These are phyloP conservation scores for Sporothrix pseudoabietina DNA, from an alignment of 2,329 filamentous ascomycete genomes.

Conservation along the genomic window DNA sequence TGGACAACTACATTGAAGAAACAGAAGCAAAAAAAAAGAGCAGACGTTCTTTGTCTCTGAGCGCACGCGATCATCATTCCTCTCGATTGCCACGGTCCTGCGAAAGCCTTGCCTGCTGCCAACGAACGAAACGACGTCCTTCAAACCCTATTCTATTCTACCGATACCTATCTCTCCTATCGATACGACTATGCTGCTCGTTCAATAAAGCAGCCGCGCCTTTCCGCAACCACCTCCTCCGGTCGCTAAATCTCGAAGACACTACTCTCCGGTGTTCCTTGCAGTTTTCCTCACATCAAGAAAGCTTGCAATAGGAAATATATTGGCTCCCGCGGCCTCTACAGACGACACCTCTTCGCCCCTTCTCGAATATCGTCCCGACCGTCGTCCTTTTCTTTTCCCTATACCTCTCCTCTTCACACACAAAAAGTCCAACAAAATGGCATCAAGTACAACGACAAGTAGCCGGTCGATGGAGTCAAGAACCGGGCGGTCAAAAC, in stretches of 20 bases:
- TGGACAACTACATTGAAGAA: background rate
- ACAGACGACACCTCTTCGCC: background rate
- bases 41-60: constrained; percentile 2
- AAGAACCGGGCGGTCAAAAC: constrained; percentile 74
- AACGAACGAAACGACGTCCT: background rate
- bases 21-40: background rate
- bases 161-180: background rate
- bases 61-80: constrained; percentile 28
- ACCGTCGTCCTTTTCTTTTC: background rate
- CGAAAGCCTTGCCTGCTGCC: background rate
- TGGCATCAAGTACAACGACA: constrained; percentile 31
- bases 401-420: background rate
- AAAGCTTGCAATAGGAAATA: background rate
- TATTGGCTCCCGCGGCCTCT: background rate
- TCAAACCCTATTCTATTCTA: background rate
- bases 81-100: background rate
- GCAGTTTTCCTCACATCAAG: background rate
- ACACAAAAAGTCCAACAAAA: constrained; percentile 22
- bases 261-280: background rate
- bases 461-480: constrained; percentile 67
- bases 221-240: background rate
- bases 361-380: background rate
- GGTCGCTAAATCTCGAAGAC: background rate
- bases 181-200: constrained; percentile 25
- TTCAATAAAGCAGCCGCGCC: constrained; percentile 19